Evolutionary conservation across 768 basidiomycete genomes (phyloP).

Genomic region (Leccinum rimulosum): DNA sequence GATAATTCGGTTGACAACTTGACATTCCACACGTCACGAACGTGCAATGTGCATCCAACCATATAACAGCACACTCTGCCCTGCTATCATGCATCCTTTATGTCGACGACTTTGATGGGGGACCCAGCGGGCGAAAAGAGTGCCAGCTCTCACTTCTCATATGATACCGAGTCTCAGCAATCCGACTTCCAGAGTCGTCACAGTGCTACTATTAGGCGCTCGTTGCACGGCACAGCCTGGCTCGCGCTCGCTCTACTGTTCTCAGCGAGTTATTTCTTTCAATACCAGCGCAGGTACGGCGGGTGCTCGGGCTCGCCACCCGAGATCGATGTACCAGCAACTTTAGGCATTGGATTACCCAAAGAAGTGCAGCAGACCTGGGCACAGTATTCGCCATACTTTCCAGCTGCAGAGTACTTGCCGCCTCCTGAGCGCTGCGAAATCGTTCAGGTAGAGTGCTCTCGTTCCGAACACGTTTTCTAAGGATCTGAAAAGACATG

Average conservation of each 20-base stretch:
- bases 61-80: slow-evolving; percentile 5
- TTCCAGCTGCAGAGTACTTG: slow-evolving; percentile 44
- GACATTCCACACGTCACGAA: slow-evolving; percentile 19
- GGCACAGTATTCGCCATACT: slow-evolving; percentile 65
- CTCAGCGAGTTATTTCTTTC: slow-evolving; percentile 11
- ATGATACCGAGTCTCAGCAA: not conserved
- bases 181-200: not conserved
- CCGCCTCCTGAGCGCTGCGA: slow-evolving; percentile 48
- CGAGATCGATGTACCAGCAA: not conserved
- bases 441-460: slow-evolving; percentile 49
- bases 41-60: slow-evolving; percentile 26
- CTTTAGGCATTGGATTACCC: slow-evolving; percentile 8
- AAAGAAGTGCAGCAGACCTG: slow-evolving; percentile 38
- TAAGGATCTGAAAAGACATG: not conserved
- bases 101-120: slow-evolving; percentile 4
- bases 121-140: not conserved
- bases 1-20: slow-evolving; percentile 1
- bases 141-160: not conserved
- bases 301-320: not conserved
- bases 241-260: slow-evolving; percentile 18
- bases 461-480: not conserved
- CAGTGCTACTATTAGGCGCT: not conserved
- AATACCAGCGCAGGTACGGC: slow-evolving; percentile 6
- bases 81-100: not conserved
- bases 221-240: slow-evolving; percentile 2